Evolutionary conservation across 352 stramenopile genomes (phyloP).

Genomic region (Pythium rishiriense): DNA sequence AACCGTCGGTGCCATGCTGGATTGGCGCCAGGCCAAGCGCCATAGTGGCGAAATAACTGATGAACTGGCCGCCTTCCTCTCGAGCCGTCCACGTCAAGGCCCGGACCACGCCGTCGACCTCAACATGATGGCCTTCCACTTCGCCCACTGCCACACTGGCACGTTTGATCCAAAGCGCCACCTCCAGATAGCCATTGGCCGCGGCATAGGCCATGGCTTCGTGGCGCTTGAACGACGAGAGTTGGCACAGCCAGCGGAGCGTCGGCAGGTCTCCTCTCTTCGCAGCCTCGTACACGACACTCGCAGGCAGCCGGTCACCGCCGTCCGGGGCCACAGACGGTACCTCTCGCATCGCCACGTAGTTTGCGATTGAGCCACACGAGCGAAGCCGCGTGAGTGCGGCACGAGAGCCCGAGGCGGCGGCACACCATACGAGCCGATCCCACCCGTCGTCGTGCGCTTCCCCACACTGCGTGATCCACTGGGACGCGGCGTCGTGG

Average conservation of each 20-base stretch:
- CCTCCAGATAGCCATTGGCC: slow-evolving; percentile 35
- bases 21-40: not conserved
- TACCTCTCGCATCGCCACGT: not conserved
- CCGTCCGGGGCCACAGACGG: not conserved
- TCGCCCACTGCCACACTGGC: not conserved
- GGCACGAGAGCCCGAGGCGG: slow-evolving; percentile 12
- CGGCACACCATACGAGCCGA: slow-evolving; percentile 6
- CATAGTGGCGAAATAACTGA: slow-evolving; percentile 9
- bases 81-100: slow-evolving; percentile 5
- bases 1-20: not conserved
- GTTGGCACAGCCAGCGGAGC: slow-evolving; percentile 23
- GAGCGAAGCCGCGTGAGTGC: slow-evolving; percentile 2
- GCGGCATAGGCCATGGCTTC: slow-evolving; percentile 48
- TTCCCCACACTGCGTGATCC: not conserved
- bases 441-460: not conserved
- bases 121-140: not conserved
- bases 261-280: slow-evolving; percentile 10
- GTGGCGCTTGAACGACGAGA: slow-evolving; percentile 1
- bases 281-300: slow-evolving; percentile 20
- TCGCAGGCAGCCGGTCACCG: not conserved
- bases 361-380: not conserved
- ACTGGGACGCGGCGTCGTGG: slow-evolving; percentile 5
- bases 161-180: slow-evolving; percentile 37
- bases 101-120: not conserved
- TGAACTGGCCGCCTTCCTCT: not conserved